Conservation (phyloP, 805 yeast species). For the Metschnikowia dekortorum region DNA sequence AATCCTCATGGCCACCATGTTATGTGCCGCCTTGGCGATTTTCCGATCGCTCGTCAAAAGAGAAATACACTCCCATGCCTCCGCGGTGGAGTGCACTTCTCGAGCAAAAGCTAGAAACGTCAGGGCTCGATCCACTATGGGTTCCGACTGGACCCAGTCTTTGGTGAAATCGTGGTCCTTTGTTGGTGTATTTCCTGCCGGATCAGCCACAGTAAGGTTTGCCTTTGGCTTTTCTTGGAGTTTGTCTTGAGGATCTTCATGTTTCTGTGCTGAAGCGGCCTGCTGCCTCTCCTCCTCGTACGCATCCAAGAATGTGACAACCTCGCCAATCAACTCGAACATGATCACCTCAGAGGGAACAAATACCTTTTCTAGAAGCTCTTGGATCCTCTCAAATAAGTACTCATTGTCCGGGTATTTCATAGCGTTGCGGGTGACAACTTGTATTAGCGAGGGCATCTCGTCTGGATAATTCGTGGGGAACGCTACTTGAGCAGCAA, state of each 20-base stretch:
- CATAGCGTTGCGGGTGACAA: conserved; percentile 30
- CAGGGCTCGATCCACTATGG: conserved; percentile 78
- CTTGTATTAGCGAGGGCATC: conserved; percentile 61
- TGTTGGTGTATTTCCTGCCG: not conserved
- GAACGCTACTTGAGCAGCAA: conserved; percentile 64
- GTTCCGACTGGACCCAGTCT: conserved; percentile 76
- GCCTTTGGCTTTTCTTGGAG: not conserved
- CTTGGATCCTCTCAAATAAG: conserved; percentile 44
- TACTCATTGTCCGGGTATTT: conserved; percentile 41
- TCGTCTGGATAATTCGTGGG: conserved; percentile 66
- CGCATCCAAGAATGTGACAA: conserved; percentile 45
- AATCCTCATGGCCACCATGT: conserved; percentile 86
- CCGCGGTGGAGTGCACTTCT: conserved; percentile 57
- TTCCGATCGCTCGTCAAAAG: conserved; percentile 59
- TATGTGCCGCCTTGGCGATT: conserved; percentile 66
- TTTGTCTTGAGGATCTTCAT: not conserved
- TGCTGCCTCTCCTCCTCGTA: conserved; percentile 19
- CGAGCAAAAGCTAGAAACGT: conserved; percentile 77
- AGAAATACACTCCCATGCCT: conserved; percentile 53
- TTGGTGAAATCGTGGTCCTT: conserved; percentile 44
- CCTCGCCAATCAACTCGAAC: conserved; percentile 70
- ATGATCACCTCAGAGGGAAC: conserved; percentile 65
- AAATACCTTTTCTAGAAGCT: conserved; percentile 47
- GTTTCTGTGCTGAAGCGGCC: not conserved
- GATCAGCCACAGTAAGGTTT: not conserved